Conservation (phyloP, 306 rosid genomes). For the Casuarina cunninghamiana region DNA sequence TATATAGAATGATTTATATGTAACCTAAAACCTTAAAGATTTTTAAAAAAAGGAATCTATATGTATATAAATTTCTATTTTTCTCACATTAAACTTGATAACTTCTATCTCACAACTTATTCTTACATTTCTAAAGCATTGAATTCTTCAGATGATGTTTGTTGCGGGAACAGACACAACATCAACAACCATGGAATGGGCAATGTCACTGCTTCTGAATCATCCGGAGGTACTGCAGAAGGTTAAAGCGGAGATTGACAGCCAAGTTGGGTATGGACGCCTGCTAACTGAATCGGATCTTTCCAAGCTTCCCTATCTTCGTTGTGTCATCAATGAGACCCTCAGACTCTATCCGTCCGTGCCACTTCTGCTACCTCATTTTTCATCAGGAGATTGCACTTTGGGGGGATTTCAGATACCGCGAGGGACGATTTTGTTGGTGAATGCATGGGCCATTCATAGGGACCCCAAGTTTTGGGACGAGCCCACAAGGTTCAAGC, state of each 20-base stretch:
- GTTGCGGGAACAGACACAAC: slow-evolving; percentile 39
- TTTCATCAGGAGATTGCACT: slow-evolving; percentile 28
- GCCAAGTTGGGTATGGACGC: slow-evolving; percentile 9
- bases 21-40: too few relatives aligned
- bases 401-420: slow-evolving; percentile 46
- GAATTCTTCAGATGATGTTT: slow-evolving; percentile 2
- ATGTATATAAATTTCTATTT: too few relatives aligned
- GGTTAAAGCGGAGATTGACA: slow-evolving; percentile 19
- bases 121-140: too few relatives aligned
- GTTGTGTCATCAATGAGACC: slow-evolving; percentile 34
- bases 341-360: slow-evolving; percentile 38
- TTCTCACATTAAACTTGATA: too few relatives aligned
- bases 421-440: slow-evolving; percentile 43
- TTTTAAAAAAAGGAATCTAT: too few relatives aligned
- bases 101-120: background rate
- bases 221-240: slow-evolving; percentile 28
- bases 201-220: slow-evolving; percentile 29
- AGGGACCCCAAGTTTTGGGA: slow-evolving; percentile 37
- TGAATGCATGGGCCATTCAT: slow-evolving; percentile 50
- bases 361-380: slow-evolving; percentile 45
- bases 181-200: slow-evolving; percentile 39
- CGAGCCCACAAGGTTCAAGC: slow-evolving; percentile 31
- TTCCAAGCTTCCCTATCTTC: slow-evolving; percentile 27
- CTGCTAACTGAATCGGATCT: slow-evolving; percentile 34
- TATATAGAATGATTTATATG: too few relatives aligned